Evolutionary conservation across 1,284 basidiomycete genomes (phyloP).

Genomic region (Flammula alnicola): DNA sequence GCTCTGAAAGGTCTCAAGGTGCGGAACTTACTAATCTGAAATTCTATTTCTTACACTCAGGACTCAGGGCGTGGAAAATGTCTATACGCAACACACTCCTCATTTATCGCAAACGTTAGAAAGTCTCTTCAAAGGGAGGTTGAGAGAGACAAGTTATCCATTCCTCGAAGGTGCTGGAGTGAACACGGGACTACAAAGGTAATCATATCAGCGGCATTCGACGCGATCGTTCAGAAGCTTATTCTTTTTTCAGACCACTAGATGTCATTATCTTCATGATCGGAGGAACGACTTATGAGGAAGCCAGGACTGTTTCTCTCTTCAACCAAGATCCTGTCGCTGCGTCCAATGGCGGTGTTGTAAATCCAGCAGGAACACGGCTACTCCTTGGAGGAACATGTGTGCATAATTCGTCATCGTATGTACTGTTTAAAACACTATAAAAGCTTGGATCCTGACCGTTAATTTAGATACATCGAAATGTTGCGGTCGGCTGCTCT

Average conservation of each 20-base stretch:
- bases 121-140: conserved; percentile 82
- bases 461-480: conserved; percentile 65
- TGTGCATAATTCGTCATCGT: conserved; percentile 92
- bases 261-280: conserved; percentile 96
- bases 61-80: conserved; percentile 93
- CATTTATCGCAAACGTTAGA: conserved; percentile 94
- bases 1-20: conserved; percentile 96
- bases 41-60: conserved; percentile 7
- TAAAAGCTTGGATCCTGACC: conserved; percentile 16
- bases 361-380: conserved; percentile 63
- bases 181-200: conserved; percentile 75
- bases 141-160: conserved; percentile 90
- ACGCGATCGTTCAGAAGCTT: neutral
- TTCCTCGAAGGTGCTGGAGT: conserved; percentile 77
- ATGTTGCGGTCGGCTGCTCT: conserved; percentile 71
- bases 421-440: conserved; percentile 26
- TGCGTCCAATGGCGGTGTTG: conserved; percentile 51
- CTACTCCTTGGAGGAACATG: conserved; percentile 91
- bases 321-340: conserved; percentile 80
- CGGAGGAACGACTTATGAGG: conserved; percentile 93
- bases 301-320: conserved; percentile 82
- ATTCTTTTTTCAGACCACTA: conserved; percentile 72
- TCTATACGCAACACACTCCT: conserved; percentile 97
- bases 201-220: neutral
- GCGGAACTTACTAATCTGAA: conserved; percentile 10